Evolutionary conservation across 2,329 filamentous ascomycete species (phyloP).

Genomic region (Bipolaris oryzae): DNA sequence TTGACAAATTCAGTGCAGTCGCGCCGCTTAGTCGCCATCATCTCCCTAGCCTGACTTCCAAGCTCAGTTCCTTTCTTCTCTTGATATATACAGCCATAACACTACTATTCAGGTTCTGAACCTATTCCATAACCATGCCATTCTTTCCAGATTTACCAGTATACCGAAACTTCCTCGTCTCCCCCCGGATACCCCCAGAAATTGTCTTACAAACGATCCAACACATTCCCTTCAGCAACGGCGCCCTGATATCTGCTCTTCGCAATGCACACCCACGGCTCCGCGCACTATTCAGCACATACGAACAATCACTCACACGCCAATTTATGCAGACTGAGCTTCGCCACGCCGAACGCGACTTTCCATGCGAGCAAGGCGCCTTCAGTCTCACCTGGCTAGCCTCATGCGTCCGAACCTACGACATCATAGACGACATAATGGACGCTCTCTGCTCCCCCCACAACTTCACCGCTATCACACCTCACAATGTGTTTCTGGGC

Average conservation of each 20-base stretch:
- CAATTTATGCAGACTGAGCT: slow-evolving; percentile 34
- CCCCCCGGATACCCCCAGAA: slow-evolving; percentile 33
- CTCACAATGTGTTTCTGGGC: slow-evolving; percentile 34
- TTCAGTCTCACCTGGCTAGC: slow-evolving; percentile 32
- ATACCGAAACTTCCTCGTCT: slow-evolving; percentile 17
- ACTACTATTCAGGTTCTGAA: neutral
- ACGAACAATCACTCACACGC: slow-evolving; percentile 35
- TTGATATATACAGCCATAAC: neutral
- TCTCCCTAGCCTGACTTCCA: neutral
- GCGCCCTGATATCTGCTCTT: slow-evolving; percentile 26
- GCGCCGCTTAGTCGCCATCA: neutral
- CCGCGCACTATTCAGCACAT: slow-evolving; percentile 24
- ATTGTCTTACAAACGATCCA: slow-evolving; percentile 37
- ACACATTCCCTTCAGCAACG: slow-evolving; percentile 33
- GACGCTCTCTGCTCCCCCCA: slow-evolving; percentile 30
- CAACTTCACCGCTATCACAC: slow-evolving; percentile 34
- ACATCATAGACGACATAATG: slow-evolving; percentile 42
- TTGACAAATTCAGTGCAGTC: slow-evolving; percentile 1
- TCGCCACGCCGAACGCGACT: slow-evolving; percentile 37
- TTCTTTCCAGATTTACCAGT: neutral
- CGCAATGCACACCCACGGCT: slow-evolving; percentile 27
- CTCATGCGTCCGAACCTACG: slow-evolving; percentile 37
- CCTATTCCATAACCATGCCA: slow-evolving; percentile 15
- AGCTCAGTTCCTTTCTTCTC: neutral
- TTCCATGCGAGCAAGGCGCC: slow-evolving; percentile 23